Conservation (phyloP, 2,329 filamentous ascomycete species). For the Hansfordia pulvinata region DNA sequence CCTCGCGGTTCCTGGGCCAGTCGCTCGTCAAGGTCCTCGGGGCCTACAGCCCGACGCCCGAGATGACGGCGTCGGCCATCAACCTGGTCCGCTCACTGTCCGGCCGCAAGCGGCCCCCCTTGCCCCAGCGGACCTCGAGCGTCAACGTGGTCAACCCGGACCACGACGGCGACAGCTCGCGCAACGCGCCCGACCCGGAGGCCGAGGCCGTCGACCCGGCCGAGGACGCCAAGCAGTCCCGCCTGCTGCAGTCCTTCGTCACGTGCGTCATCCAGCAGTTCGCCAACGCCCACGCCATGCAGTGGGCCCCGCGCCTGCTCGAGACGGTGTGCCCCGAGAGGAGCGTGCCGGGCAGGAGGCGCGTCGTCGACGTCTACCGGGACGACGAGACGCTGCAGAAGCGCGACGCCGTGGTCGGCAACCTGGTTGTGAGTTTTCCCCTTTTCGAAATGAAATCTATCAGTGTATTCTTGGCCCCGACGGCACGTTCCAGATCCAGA, state of each 20-base stretch:
- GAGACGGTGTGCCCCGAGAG: constrained; percentile 55
- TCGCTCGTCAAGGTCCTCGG: constrained; percentile 60
- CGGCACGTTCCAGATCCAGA: neutral
- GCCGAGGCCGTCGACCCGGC: constrained; percentile 36
- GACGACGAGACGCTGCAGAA: constrained; percentile 47
- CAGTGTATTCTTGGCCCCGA: constrained; percentile 3
- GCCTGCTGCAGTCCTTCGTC: constrained; percentile 62
- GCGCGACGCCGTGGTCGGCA: constrained; percentile 54
- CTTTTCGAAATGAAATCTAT: too few species aligned
- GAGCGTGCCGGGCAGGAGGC: constrained; percentile 46
- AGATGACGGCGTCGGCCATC: constrained; percentile 56
- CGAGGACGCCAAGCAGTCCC: constrained; percentile 48
- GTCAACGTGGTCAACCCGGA: constrained; percentile 39
- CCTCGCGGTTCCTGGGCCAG: constrained; percentile 65
- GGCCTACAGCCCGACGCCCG: constrained; percentile 50
- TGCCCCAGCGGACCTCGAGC: constrained; percentile 46
- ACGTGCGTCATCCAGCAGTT: constrained; percentile 67
- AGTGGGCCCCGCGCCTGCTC: constrained; percentile 50
- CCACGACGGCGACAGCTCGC: constrained; percentile 37
- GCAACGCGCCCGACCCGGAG: constrained; percentile 49
- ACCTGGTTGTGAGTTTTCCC: constrained; percentile 46
- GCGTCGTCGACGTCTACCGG: constrained; percentile 49
- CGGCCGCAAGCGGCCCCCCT: constrained; percentile 48
- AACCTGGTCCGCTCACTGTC: constrained; percentile 58
- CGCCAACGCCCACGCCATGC: constrained; percentile 43